Conservation (phyloP, 2,329 filamentous ascomycete species). For the Diaporthe vaccinii region DNA sequence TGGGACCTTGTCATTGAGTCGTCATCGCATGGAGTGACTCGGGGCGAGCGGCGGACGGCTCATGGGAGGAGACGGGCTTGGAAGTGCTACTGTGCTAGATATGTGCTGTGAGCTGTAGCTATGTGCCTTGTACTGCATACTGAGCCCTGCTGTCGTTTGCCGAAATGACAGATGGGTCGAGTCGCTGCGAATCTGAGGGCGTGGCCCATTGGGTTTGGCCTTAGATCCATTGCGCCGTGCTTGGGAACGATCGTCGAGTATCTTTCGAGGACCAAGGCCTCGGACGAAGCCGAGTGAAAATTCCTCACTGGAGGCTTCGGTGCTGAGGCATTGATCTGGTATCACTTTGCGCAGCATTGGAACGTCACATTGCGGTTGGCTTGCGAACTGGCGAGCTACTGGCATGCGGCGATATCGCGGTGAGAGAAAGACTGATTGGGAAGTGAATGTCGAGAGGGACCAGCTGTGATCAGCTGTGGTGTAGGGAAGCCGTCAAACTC, state of each 20-base stretch:
- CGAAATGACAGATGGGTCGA: conserved; percentile 28
- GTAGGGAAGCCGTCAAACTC: conserved; percentile 18
- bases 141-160: not conserved
- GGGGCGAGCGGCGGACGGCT: not conserved
- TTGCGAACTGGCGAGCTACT: conserved; percentile 1
- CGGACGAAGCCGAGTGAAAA: conserved; percentile 20
- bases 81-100: not conserved
- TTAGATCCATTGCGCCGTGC: conserved; percentile 18
- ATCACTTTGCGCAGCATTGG: not conserved
- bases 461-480: conserved; percentile 9
- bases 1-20: not conserved
- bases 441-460: not conserved
- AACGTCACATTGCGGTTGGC: conserved; percentile 22
- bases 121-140: not conserved
- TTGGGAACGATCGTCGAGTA: not conserved
- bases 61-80: not conserved
- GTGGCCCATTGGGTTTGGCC: conserved; percentile 22
- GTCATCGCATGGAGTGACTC: not conserved
- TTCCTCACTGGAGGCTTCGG: not conserved
- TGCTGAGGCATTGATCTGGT: not conserved
- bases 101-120: not conserved
- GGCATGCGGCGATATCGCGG: not conserved
- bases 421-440: conserved; percentile 8
- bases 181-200: conserved; percentile 12
- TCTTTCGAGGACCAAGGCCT: not conserved